phyloP scores from a whole-genome alignment of 495 filamentous ascomycete species.

The Lophiotrema nucula region DNA sequence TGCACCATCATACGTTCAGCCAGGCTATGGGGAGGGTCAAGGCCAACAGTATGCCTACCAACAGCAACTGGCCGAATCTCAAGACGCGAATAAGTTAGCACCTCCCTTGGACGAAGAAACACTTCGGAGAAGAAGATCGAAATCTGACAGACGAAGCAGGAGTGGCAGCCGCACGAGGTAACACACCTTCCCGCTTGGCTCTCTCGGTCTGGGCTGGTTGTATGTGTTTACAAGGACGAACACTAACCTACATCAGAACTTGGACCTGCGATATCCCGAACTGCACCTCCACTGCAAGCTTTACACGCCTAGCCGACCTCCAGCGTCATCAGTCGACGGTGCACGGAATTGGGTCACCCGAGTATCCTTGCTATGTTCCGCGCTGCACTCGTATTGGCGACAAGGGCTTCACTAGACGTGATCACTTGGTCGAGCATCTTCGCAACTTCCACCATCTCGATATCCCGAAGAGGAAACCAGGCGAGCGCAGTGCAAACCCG shows the following conservation, averaged over 20 bases:
- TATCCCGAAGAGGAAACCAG: conserved; percentile 32
- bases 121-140: conserved; percentile 5
- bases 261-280: conserved; percentile 48
- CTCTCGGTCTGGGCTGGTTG: no score
- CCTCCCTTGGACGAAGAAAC: conserved; percentile 3
- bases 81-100: conserved; percentile 7
- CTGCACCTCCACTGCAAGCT: conserved; percentile 47
- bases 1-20: background rate
- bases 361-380: conserved; percentile 25
- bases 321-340: conserved; percentile 55
- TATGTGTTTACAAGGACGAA: no score
- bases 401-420: conserved; percentile 33
- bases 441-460: conserved; percentile 32
- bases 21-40: background rate
- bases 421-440: conserved; percentile 35
- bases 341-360: conserved; percentile 38
- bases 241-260: no score
- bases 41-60: background rate
- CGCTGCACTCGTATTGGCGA: conserved; percentile 25
- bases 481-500: conserved; percentile 24
- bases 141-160: conserved; percentile 9
- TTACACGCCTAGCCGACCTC: conserved; percentile 55
- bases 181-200: background rate
- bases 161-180: conserved; percentile 19
- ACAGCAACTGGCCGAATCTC: background rate